phyloP scores from a whole-genome alignment of 2,329 filamentous ascomycete species.

The Lasiodiplodia theobromae region DNA sequence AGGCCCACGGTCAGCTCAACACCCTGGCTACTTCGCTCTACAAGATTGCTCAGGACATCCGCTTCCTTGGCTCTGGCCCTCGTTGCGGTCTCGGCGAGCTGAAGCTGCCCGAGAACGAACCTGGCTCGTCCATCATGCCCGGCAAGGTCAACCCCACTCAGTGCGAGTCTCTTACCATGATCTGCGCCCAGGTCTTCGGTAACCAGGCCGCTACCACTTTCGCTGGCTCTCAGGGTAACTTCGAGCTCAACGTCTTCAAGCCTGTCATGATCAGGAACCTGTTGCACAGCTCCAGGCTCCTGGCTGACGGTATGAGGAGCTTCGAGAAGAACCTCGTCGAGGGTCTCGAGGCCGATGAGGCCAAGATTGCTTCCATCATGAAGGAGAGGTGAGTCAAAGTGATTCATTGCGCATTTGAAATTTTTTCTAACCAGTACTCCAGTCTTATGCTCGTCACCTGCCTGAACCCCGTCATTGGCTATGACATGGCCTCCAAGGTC shows the following conservation, averaged over 20 bases:
- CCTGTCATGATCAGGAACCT: constrained; percentile 94
- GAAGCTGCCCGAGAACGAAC: constrained; percentile 94
- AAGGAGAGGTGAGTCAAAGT: constrained; percentile 79
- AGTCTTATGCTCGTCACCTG: constrained; percentile 98
- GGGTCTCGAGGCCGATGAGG: constrained; percentile 91
- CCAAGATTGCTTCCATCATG: constrained; percentile 86
- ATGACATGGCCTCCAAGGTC: constrained; percentile 96
- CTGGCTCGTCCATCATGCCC: constrained; percentile 97
- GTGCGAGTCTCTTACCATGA: constrained; percentile 97
- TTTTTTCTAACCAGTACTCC: constrained; percentile 31
- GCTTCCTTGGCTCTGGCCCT: constrained; percentile 94
- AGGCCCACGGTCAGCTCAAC: constrained; percentile 92
- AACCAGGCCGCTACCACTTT: constrained; percentile 94
- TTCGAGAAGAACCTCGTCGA: constrained; percentile 93
- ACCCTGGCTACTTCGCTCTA: constrained; percentile 89
- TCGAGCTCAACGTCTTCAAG: constrained; percentile 99
- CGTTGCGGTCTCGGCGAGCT: constrained; percentile 96
- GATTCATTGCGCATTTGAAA: not conserved
- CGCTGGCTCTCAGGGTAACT: constrained; percentile 96
- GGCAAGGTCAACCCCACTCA: constrained; percentile 99
- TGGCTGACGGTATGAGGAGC: constrained; percentile 91
- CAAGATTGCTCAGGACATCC: constrained; percentile 98
- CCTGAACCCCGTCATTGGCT: constrained; percentile 95
- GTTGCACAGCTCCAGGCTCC: constrained; percentile 86
- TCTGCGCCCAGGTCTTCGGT: constrained; percentile 96